phyloP scores from a whole-genome alignment of 2,329 filamentous ascomycete species.

The Samsoniella hepiali region DNA sequence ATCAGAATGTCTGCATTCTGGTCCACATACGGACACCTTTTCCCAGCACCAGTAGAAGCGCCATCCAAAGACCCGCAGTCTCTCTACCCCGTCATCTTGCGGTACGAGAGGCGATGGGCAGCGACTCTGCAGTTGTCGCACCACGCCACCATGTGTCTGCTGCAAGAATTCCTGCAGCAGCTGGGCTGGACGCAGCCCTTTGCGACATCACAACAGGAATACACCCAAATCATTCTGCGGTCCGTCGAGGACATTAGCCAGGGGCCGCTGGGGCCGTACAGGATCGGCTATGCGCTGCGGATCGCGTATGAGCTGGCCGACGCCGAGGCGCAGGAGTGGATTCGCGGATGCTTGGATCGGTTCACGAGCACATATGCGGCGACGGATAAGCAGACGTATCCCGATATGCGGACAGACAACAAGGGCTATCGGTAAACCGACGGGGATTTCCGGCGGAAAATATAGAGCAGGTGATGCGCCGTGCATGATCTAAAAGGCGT shows the following conservation, averaged over 20 bases:
- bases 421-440: neutral
- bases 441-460: neutral
- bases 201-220: slow-evolving; percentile 26
- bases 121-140: slow-evolving; percentile 36
- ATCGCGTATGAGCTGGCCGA: slow-evolving; percentile 33
- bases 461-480: neutral
- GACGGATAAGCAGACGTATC: slow-evolving; percentile 17
- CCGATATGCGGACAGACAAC: slow-evolving; percentile 9
- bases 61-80: slow-evolving; percentile 31
- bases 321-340: slow-evolving; percentile 13
- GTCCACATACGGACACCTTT: slow-evolving; percentile 26
- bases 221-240: slow-evolving; percentile 34
- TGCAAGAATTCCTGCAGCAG: slow-evolving; percentile 36
- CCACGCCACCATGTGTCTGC: slow-evolving; percentile 39
- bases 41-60: slow-evolving; percentile 28
- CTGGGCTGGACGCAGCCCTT: slow-evolving; percentile 31
- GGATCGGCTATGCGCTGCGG: slow-evolving; percentile 36
- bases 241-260: slow-evolving; percentile 37
- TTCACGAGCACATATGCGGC: slow-evolving; percentile 17
- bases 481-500: neutral
- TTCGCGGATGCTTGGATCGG: slow-evolving; percentile 8
- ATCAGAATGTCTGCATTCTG: slow-evolving; percentile 34
- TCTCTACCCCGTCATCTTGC: slow-evolving; percentile 32
- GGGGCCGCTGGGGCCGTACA: slow-evolving; percentile 38
- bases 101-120: slow-evolving; percentile 30